Percentiles rank a stretch among this genome's conserved stretches.
Conservation (phyloP, 2,329 filamentous ascomycete genomes). For the Phaeosphaeria sp. region DNA sequence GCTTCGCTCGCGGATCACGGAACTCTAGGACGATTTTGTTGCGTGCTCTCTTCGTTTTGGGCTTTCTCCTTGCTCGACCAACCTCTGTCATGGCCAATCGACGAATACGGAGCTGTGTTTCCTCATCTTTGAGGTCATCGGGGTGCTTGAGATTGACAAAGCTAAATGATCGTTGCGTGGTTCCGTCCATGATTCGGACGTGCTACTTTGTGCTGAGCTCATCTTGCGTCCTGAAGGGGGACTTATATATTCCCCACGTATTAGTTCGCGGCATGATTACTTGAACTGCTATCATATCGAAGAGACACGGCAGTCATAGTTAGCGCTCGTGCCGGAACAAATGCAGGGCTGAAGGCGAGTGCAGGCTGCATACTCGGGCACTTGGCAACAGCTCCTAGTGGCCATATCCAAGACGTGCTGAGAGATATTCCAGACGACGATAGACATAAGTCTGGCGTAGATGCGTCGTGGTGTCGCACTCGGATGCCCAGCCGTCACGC, state of each 20-base stretch:
- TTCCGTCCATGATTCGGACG: constrained; percentile 27
- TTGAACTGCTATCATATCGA: background rate
- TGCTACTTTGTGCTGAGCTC: background rate
- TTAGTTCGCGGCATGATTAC: background rate
- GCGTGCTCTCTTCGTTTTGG: constrained; percentile 32
- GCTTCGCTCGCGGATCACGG: constrained; percentile 13
- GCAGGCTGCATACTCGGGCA: background rate
- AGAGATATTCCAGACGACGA: background rate
- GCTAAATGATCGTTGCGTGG: constrained; percentile 33
- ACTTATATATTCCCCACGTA: background rate
- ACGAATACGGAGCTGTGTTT: constrained; percentile 39
- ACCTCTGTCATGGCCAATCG: constrained; percentile 44
- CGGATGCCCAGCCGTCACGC: constrained; percentile 1
- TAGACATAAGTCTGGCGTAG: background rate
- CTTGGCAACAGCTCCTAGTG: background rate
- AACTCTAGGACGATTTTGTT: constrained; percentile 39
- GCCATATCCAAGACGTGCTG: background rate
- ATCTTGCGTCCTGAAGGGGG: background rate
- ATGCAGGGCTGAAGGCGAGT: background rate
- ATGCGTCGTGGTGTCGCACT: background rate
- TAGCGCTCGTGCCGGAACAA: background rate
- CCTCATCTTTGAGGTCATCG: constrained; percentile 40
- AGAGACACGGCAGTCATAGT: background rate
- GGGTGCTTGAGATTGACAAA: constrained; percentile 42
- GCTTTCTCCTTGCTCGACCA: constrained; percentile 33